Evolutionary conservation across 140 eudicot genomes (phyloP).

Genomic region (Oenanthe javanica): DNA sequence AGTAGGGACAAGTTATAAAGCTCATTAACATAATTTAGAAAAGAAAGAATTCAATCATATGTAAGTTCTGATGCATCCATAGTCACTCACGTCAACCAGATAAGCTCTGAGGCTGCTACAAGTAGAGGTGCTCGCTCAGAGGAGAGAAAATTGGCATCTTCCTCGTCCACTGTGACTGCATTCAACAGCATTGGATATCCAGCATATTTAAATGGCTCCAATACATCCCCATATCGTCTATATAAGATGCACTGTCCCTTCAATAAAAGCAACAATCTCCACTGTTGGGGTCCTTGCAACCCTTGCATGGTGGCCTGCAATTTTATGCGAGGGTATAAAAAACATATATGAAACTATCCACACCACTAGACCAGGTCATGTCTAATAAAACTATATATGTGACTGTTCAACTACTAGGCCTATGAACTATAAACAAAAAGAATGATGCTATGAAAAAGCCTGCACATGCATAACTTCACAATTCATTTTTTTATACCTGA

Average conservation of each 20-base stretch:
- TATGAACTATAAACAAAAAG: background rate
- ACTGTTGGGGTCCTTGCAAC: conserved; percentile 92
- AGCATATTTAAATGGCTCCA: conserved; percentile 95
- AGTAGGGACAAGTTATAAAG: conserved; percentile 3
- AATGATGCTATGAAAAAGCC: background rate
- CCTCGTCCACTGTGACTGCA: conserved; percentile 87
- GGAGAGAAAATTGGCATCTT: conserved; percentile 85
- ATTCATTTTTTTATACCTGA: background rate
- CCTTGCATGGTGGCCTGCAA: conserved; percentile 94
- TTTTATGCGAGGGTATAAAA: conserved; percentile 15
- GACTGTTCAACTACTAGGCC: background rate
- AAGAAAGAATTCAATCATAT: background rate
- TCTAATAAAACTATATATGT: background rate
- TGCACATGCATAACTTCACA: background rate
- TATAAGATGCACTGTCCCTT: conserved; percentile 94
- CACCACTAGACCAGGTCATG: background rate
- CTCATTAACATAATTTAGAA: background rate
- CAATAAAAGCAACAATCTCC: conserved; percentile 89
- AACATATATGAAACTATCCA: background rate
- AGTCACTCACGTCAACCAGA: conserved; percentile 74
- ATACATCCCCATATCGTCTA: conserved; percentile 74
- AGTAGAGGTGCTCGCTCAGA: conserved; percentile 89
- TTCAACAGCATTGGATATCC: conserved; percentile 96
- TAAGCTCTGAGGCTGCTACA: conserved; percentile 95
- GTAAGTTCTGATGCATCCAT: background rate